Evolutionary conservation across 1,284 basidiomycete genomes (phyloP), one percentile per base, ranked within the genome.

Genomic region (Fistulina hepatica): DNA sequence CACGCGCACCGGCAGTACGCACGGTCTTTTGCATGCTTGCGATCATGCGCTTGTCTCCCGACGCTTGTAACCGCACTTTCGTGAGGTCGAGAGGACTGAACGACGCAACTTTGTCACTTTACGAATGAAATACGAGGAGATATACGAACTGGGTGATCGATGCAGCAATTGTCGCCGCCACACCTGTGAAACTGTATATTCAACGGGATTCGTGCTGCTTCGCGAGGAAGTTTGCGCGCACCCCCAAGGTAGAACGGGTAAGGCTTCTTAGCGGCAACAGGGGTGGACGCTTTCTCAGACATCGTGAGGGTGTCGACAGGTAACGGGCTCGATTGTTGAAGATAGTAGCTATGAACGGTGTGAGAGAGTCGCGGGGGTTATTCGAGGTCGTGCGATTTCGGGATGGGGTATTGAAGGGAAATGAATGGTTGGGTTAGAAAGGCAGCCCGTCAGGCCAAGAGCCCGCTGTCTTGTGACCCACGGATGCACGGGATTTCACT

Each of bases 41-140:
- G 53, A 90, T 61, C 86, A 91, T 90, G 34, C 81, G 71, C 59
- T 88, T 89, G 63, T 91, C 86, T 30, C 82, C 83, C 2, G 82
- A 82, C 6, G 86, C 85, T 60, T 91, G 88, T 44, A 91, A 64
- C 34, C 86, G 73, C 48, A 84, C 88, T 67, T 89, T 91, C 20
- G 86, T 91, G 39, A 92, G 67, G 63, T 92, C 88, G 33, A 92
- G 65, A 8, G 89, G 88, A 56, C 69, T 72, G 38, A 15, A 20
- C 21, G 25, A 26, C 15, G 17, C 16, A n/a, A n/a, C 26, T 39
- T 11, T 33, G 33, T 21, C 26, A 35, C n/a, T 11, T 2, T 28
- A 31, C 13, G 16, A 15, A 6, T 32, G 22, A 41, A 24, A 41
- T 22, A 25, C 5, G 21, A 37, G 17, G 21, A 26, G 32, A 16